Evolutionary conservation across 345 rosid genomes (phyloP).

Genomic region (Balakata baccata): DNA sequence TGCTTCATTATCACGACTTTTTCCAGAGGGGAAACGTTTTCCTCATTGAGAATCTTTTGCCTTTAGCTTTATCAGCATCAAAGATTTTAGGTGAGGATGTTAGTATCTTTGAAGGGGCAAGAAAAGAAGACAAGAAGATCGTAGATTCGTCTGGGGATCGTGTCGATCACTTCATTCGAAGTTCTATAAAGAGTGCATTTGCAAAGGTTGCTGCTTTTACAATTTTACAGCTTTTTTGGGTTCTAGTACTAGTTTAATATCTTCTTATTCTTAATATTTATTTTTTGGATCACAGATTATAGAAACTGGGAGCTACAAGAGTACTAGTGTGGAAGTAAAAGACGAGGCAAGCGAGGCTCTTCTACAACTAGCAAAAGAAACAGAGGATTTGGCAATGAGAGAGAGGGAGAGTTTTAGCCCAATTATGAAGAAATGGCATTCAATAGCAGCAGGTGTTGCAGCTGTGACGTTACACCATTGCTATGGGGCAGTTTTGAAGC

Average conservation of each 20-base stretch:
- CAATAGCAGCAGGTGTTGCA: constrained; percentile 61
- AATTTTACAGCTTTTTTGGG: neutral
- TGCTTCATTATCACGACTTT: constrained; percentile 65
- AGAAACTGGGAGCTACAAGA: constrained; percentile 44
- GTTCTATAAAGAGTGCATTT: constrained; percentile 69
- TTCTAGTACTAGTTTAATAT: neutral
- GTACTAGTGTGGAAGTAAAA: constrained; percentile 36
- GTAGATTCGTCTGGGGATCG: constrained; percentile 58
- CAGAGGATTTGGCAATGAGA: constrained; percentile 67
- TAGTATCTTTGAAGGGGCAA: constrained; percentile 42
- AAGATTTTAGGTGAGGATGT: constrained; percentile 68
- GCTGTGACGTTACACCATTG: constrained; percentile 66
- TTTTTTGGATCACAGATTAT: constrained; percentile 43
- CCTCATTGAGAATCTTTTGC: constrained; percentile 62
- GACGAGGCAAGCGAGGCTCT: constrained; percentile 57
- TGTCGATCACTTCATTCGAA: constrained; percentile 64
- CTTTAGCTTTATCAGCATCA: constrained; percentile 60
- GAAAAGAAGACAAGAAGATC: constrained; percentile 37
- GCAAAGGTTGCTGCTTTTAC: constrained; percentile 41
- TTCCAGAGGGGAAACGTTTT: constrained; percentile 58
- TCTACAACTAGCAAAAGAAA: constrained; percentile 62
- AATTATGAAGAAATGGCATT: constrained; percentile 68
- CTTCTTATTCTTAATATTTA: neutral
- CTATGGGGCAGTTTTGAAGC: constrained; percentile 70
- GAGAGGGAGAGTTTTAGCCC: constrained; percentile 82